Evolutionary conservation across 768 basidiomycete species (phyloP).

Genomic region (Hypholoma sublateritium): DNA sequence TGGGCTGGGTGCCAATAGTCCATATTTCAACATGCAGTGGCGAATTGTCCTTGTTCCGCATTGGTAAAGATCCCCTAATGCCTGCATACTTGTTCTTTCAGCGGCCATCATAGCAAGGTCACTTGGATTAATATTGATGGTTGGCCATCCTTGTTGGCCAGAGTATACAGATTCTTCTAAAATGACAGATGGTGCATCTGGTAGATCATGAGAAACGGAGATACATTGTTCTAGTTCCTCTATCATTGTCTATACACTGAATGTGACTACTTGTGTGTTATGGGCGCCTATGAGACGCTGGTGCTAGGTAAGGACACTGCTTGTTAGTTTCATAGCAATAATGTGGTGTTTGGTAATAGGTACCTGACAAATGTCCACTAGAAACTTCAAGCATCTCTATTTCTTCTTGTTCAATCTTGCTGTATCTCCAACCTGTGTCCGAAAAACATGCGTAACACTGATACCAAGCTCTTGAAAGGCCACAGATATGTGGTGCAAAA

Average conservation of each 20-base stretch:
- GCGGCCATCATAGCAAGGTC: not conserved
- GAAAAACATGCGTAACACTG: too few relatives aligned
- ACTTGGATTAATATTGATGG: not conserved
- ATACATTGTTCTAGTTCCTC: not conserved
- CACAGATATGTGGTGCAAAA: too few relatives aligned
- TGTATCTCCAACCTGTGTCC: too few relatives aligned
- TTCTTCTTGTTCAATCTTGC: too few relatives aligned
- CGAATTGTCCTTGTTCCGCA: conserved; percentile 12
- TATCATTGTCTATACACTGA: not conserved
- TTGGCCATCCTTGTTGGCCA: not conserved
- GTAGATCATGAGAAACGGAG: not conserved
- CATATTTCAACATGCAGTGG: conserved; percentile 14
- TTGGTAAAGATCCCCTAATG: not conserved
- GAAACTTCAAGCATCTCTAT: too few relatives aligned
- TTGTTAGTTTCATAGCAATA: too few relatives aligned
- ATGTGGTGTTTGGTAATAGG: too few relatives aligned
- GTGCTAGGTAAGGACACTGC: too few relatives aligned
- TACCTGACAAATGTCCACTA: too few relatives aligned
- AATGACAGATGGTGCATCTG: not conserved
- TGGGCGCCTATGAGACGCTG: too few relatives aligned
- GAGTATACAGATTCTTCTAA: not conserved
- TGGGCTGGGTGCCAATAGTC: conserved; percentile 13
- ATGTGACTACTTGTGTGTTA: too few relatives aligned
- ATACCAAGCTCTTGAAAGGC: too few relatives aligned
- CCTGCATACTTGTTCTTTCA: not conserved